phyloP scores from a whole-genome alignment of 805 yeast species.

The Candida nonsorbophila region DNA sequence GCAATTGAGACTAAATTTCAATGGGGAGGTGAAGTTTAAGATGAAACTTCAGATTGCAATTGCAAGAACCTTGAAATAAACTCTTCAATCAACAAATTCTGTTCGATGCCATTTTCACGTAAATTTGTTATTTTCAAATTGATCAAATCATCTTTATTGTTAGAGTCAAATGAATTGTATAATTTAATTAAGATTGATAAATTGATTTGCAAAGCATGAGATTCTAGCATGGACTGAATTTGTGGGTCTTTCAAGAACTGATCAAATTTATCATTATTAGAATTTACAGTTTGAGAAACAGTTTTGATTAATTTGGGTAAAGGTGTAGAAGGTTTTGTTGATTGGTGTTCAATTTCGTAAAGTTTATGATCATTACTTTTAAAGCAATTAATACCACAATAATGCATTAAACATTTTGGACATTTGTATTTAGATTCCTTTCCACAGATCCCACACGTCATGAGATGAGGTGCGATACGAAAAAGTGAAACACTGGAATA shows the following conservation, averaged over 20 bases:
- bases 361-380: slow-evolving; percentile 40
- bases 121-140: slow-evolving; percentile 56
- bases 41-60: slow-evolving; percentile 5
- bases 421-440: slow-evolving; percentile 49
- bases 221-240: slow-evolving; percentile 42
- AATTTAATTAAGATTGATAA: slow-evolving; percentile 36
- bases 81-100: slow-evolving; percentile 66
- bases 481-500: no score
- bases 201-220: slow-evolving; percentile 54
- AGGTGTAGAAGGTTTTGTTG: background rate
- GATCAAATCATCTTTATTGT: slow-evolving; percentile 55
- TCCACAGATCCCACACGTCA: slow-evolving; percentile 35
- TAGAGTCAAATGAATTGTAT: slow-evolving; percentile 17
- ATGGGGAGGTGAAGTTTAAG: slow-evolving; percentile 23
- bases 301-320: background rate
- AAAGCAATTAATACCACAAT: slow-evolving; percentile 61
- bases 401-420: slow-evolving; percentile 42
- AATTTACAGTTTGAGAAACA: background rate
- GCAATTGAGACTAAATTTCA: background rate
- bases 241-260: slow-evolving; percentile 34
- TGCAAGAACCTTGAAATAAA: slow-evolving; percentile 44
- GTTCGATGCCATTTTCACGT: slow-evolving; percentile 60
- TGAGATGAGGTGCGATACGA: slow-evolving; percentile 1
- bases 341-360: slow-evolving; percentile 7
- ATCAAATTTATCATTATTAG: slow-evolving; percentile 9